Evolutionary conservation across 441 rosid genomes (phyloP).

Genomic region (Viola pubescens): DNA sequence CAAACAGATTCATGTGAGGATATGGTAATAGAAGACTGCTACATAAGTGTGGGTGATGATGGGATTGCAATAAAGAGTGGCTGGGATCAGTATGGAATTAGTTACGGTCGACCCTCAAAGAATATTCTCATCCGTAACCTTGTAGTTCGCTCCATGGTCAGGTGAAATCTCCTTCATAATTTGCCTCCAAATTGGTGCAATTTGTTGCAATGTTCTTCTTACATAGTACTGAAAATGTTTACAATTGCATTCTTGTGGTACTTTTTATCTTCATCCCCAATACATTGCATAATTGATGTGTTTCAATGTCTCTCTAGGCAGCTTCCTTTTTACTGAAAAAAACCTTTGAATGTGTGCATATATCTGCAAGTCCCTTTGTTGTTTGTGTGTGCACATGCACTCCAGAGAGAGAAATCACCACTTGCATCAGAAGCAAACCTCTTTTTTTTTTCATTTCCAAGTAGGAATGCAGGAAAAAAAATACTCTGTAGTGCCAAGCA

Average conservation of each 20-base stretch:
- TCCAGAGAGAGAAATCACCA: background rate
- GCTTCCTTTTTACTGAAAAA: background rate
- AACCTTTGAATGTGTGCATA: conserved; percentile 3
- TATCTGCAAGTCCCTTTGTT: background rate
- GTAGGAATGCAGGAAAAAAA: background rate
- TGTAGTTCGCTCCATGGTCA: conserved; percentile 82
- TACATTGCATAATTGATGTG: background rate
- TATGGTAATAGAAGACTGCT: conserved; percentile 90
- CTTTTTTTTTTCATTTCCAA: background rate
- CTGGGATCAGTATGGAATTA: conserved; percentile 97
- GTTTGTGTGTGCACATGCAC: background rate
- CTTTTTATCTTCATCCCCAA: background rate
- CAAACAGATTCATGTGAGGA: conserved; percentile 86
- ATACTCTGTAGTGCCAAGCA: background rate
- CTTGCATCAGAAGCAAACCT: background rate
- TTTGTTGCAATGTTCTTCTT: background rate
- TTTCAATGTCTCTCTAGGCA: background rate
- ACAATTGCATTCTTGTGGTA: background rate
- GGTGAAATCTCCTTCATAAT: conserved; percentile 36
- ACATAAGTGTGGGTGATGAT: conserved; percentile 96
- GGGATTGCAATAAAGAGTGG: conserved; percentile 96
- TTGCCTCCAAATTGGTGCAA: background rate
- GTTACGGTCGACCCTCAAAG: conserved; percentile 69
- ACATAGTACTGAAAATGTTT: background rate
- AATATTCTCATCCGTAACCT: conserved; percentile 82